Evolutionary conservation across 768 basidiomycete species (phyloP), one percentile per base, ranked within the genome.

Genomic region (Sistotremastrum suecicum): DNA sequence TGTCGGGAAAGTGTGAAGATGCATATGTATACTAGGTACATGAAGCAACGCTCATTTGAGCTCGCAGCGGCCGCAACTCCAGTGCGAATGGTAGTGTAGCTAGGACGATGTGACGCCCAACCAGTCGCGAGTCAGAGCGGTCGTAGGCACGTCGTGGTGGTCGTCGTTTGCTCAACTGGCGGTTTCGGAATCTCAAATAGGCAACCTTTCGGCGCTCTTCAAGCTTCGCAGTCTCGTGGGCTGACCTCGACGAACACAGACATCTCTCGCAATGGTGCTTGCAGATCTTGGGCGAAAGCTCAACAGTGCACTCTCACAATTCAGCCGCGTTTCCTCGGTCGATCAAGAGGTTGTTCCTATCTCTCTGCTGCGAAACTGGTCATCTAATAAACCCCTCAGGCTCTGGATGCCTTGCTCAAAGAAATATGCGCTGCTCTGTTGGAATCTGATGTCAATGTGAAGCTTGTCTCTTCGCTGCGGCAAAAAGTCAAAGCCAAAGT

Each of bases 391-490:
- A 20, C 20, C 20, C 10, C 20, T 7, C 60, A 97, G 92, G 87
- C 89, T 41, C 78, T 99, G 57, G 95, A 99, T 68, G 76, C 80
- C 3, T 78, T 87, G 10, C 76, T 99, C 51, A 98, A 97, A 65
- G 90, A 95, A 65, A 86, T 99, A 51, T 90, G 87, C 41, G 75
- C 89, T 29, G 94, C 94, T 7, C 67, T 98, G 33, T 75, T 99
- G 39, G 92, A 98, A 63, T 83, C 91, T 12, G 95, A 99, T 65
- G 94, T 99, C 53, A 99, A 99, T 60, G 94, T 99, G 55, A 95
- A 94, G 61, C 76, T 98, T 20, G 95, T 97, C 12, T 75, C 88
- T 4, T 76, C 78, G 36, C 62, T 95, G 46, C 77, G 90, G 51
- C 78, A 83, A 51, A 90, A 89, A 61, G 89, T 98, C 57, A 91